Evolutionary conservation across 495 filamentous ascomycete genomes (phyloP), one percentile per base, ranked within the genome.

Genomic region (Penicillium bialowiezense): DNA sequence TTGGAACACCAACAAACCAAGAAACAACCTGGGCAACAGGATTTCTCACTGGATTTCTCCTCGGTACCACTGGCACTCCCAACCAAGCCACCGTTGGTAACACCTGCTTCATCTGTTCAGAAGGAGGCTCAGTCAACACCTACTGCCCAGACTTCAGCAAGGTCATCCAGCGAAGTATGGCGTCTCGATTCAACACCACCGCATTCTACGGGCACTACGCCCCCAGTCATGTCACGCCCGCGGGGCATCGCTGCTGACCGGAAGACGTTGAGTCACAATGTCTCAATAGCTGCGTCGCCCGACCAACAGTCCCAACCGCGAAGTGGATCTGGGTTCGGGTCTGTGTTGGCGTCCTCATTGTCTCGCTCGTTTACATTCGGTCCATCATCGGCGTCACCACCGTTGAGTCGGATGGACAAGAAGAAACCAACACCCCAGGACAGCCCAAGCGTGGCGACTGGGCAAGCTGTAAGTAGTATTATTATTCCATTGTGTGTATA

Each of bases 361-460:
- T 82, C 86, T n/a, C 80, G 85, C 13, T 84, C 86, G 13, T 86
- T 90, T 43, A 76, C 80, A 1, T 86, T 84, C 45, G 79, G 67
- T 9, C 71, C 80, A 9, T 80, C 85, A 5, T 86, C 86, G 6
- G 80, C 85, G 7, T 88, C 87, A 4, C 87, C 89, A 2, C 81
- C 83, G 7, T 52, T 60, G 5, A 73, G 58, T 36, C 63, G 47
- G 18, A 44, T 72, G 28, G 60, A 52, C 28, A 79, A 77, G 41
- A 91, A 88, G 63, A 80, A 81, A 26, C 73, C 73, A 10, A 89
- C 82, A 52, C 84, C 86, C 21, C 78, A 72, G 12, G 87, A 88
- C 14, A 90, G 79, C 44, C 70, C 88, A 5, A 77, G 74, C 46
- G 80, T 80, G 12, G 72, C 83, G 9, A 73, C 81, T 0, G 76